Percentiles rank a stretch among this genome's conserved stretches.
phyloP scores from a whole-genome alignment of 164 flowering plant species.

The Aristolochia contorta region DNA sequence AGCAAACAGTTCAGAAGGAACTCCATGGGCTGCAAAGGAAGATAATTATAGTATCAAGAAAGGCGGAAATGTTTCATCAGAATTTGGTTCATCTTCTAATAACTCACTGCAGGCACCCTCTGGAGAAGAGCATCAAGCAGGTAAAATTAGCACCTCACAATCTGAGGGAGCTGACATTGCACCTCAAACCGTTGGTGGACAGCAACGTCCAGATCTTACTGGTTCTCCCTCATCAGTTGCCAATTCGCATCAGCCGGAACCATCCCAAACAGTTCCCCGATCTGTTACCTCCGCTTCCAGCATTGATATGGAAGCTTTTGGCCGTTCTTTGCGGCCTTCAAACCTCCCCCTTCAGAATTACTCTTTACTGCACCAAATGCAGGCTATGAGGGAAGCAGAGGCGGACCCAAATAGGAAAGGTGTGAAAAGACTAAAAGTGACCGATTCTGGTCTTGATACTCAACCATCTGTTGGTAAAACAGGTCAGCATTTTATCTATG shows the following conservation, averaged over 20 bases:
- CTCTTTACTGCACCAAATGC: slow-evolving; percentile 60
- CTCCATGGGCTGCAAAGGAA: slow-evolving; percentile 17
- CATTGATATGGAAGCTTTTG: slow-evolving; percentile 51
- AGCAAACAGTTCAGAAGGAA: slow-evolving; percentile 21
- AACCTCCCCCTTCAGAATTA: slow-evolving; percentile 27
- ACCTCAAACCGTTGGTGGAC: slow-evolving; percentile 8
- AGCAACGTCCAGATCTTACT: slow-evolving; percentile 11
- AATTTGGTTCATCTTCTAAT: slow-evolving; percentile 19
- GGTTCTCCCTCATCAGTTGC: background rate
- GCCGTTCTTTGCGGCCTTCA: slow-evolving; percentile 41
- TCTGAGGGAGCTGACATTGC: slow-evolving; percentile 12
- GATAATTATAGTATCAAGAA: slow-evolving; percentile 28
- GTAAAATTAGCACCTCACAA: slow-evolving; percentile 26
- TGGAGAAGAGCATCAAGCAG: slow-evolving; percentile 22
- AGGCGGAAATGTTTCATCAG: slow-evolving; percentile 22
- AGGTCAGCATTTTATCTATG: slow-evolving; percentile 25
- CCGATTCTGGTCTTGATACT: slow-evolving; percentile 25
- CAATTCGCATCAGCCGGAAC: slow-evolving; percentile 16
- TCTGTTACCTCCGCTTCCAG: slow-evolving; percentile 6
- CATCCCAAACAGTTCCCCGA: slow-evolving; percentile 6
- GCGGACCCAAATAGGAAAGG: slow-evolving; percentile 38
- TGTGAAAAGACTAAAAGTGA: slow-evolving; percentile 45
- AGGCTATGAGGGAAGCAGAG: slow-evolving; percentile 40
- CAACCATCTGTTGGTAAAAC: slow-evolving; percentile 21
- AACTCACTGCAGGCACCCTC: slow-evolving; percentile 19